Evolutionary conservation across 2,329 filamentous ascomycete species (phyloP), one percentile per base, ranked within the genome.

Genomic region (Exserohilum rostratum): DNA sequence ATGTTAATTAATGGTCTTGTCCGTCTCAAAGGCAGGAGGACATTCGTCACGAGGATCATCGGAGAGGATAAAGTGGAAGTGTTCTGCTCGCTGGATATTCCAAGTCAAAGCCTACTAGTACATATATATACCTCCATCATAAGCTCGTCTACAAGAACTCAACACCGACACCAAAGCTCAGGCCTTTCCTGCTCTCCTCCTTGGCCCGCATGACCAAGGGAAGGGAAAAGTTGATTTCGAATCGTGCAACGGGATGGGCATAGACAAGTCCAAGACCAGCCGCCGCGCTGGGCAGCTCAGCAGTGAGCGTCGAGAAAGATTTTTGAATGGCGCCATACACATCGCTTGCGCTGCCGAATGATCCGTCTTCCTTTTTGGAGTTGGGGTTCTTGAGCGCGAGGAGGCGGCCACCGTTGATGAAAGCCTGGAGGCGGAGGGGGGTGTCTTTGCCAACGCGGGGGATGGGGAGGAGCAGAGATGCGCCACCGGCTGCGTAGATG

Each of bases 161-260:
- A 71, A 99, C 92, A 45, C 95, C 95, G 35, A 99, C 91, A n/a
- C 95, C 95, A 67, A 99, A 88, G 74, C 95, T 92, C 60, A 99
- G 72, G 1, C 95, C 95, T 79, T 99, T 99, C 50, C 93, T 86
- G 13, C 87, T 88, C 66, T 95, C 88, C 77, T 99, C 95, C 31
- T 91, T 92, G 60, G 84, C 88, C 54, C 95, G 84, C 68, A 91
- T 76, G 15, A 93, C 88, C 55, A 99, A 75, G 1, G 95, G 95
- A 63, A 99, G 76, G 66, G 90, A 92, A 73, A 99, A 96, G 77
- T 99, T 99, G 64, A 99, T 81, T 79, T 99, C 95, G 61, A 99
- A 97, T 51, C 95, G 82, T 10, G 95, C 95, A 17, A 93, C 89
- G 0, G 93, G 93, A 70, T 98, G 93, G 3, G 93, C 95, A 73